Evolutionary conservation across 2,329 filamentous ascomycete genomes (phyloP).

Genomic region (Colletotrichum cordylinicola): DNA sequence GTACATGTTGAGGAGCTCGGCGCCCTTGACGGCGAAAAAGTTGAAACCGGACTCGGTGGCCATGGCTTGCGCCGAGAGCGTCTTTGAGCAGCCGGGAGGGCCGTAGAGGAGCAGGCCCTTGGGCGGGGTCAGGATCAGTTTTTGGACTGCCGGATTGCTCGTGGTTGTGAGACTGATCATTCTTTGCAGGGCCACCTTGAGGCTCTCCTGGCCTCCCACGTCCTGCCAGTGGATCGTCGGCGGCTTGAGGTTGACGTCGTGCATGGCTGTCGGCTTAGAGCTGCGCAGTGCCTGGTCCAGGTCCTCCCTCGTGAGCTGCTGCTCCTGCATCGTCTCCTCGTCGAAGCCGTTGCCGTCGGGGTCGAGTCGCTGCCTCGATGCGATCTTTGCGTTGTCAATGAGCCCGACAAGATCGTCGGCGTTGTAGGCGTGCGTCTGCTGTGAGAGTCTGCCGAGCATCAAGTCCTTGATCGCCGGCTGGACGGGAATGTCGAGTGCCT

Average conservation of each 20-base stretch:
- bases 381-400: conserved; percentile 42
- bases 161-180: conserved; percentile 49
- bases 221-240: conserved; percentile 87
- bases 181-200: conserved; percentile 67
- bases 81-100: conserved; percentile 94
- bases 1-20: conserved; percentile 95
- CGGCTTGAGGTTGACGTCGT: conserved; percentile 86
- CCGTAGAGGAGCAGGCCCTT: conserved; percentile 91
- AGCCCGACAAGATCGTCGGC: conserved; percentile 77
- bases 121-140: conserved; percentile 60
- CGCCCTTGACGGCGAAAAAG: conserved; percentile 93
- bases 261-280: conserved; percentile 84
- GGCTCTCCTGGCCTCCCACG: conserved; percentile 81
- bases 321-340: conserved; percentile 11
- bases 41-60: conserved; percentile 91
- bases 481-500: conserved; percentile 57
- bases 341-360: conserved; percentile 26
- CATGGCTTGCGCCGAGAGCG: conserved; percentile 86
- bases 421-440: conserved; percentile 87
- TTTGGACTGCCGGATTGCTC: conserved; percentile 35
- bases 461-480: conserved; percentile 53
- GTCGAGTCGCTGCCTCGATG: conserved; percentile 36
- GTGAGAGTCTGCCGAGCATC: conserved; percentile 66
- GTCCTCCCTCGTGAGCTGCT: conserved; percentile 50
- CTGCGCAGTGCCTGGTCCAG: conserved; percentile 69